Evolutionary conservation across 768 basidiomycete genomes (phyloP), one percentile per base, ranked within the genome.

Genomic region (Russula lepida): DNA sequence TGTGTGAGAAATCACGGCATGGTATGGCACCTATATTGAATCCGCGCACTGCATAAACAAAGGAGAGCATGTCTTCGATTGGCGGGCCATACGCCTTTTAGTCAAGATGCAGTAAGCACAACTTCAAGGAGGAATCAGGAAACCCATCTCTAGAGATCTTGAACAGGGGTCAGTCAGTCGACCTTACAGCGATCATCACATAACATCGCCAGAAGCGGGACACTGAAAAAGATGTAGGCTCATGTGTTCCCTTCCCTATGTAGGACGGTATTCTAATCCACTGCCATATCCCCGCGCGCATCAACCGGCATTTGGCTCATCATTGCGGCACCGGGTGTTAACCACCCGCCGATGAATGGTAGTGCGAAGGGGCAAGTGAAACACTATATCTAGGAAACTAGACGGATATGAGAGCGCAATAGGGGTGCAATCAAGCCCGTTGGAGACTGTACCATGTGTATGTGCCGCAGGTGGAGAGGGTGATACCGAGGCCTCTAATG

Each of bases 401-500:
- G 9, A 30, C 56, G 56, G 56, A 57, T 17, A 57, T 62, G 60
- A 62, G 60, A 23, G 32, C 39, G 35, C 33, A 28, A 39, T 44
- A 53, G 4, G 21, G 50, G 43, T 28, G n/a, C 6, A 8, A 44
- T 43, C 28, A 52, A 12, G 51, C 60, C 35, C 37, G 35, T 47
- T 30, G 32, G 12, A 30, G 50, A 47, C 60, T 44, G 27, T 15
- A 62, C 60, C 56, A 47, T 52, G 60, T 21, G 35, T 17, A 35
- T 37, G 43, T 25, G 32, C 54, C 35, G 5, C 39, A 35, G 54
- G 43, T 51, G 56, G 56, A 28, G 60, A 37, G 21, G 50, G 13
- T 17, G 43, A 52, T 57, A 27, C 60, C 60, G 49, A 52, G 39
- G 33, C 55, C 60, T 57, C 60, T 23, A 23, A 57, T 37, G 21